Base-by-base conservation (phyloP, 2,329 filamentous ascomycete genomes). In the Fusarium dimerum region DNA sequence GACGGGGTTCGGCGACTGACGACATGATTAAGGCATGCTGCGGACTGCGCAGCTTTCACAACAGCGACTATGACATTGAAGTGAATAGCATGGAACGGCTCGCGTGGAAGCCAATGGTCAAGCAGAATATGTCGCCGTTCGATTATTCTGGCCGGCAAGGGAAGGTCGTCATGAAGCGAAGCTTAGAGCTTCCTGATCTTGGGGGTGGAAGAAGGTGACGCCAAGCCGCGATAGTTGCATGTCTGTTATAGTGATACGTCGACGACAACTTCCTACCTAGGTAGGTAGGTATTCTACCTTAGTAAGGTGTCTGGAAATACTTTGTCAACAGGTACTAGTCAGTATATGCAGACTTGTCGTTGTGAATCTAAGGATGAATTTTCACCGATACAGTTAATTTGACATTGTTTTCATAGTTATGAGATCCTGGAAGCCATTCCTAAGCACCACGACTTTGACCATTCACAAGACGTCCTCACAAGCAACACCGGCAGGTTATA, bases 1-100 rank as follows among this genome's bases (percentile, higher is more conserved):
- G 74, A 43, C 71, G 69, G 32, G 68, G 68, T 62, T 73, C 71
- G 52, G 68, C 65, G 54, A 73, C 63, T 54, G 68, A 63, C 43
- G 71, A 72, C 71, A 74, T 74, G 52, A 32, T 40, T 40, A 44
- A 50, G 17, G 38, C 62, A 63, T 63, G 62, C 55, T 60, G 57
- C 55, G 36, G 20, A 34, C 43, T 46, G 26, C 34, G 58, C 56
- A 64, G 61, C 58, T 49, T 26, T 36, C 18, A 29, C 15, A 10
- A 30, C 42, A 2, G 50, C 20, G 34, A n/a, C 39, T 63, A 63
- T 60, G 44, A 42, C 62, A 64, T 64, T 63, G 48, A 44, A 36
- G n/a, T 26, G 32, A 34, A 15, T 16, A 43, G 20, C 43, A 16
- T 32, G 17, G 5, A 43, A 44, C 39, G 44, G 36, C 47, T 60